These are phyloP conservation scores for Pleoardoris graminearum DNA, from an alignment of 2,329 filamentous ascomycete species.

Conservation along the genomic window DNA sequence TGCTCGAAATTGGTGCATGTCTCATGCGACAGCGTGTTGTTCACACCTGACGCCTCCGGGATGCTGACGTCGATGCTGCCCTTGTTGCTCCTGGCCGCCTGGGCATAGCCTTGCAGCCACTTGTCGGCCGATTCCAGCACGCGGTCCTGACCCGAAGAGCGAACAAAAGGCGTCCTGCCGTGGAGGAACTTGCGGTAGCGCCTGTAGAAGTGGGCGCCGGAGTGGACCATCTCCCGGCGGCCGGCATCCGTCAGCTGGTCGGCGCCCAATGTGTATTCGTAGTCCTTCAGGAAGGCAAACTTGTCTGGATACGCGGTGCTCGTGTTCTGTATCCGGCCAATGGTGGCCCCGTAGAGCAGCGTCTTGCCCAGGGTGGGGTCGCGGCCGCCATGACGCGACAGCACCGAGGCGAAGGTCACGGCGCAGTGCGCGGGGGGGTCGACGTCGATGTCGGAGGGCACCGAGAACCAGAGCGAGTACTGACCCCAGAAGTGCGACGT, in stretches of 20 bases:
- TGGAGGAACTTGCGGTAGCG: constrained; percentile 69
- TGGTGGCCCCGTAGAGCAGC: constrained; percentile 62
- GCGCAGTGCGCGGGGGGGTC: constrained; percentile 68
- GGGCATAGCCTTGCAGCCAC: constrained; percentile 75
- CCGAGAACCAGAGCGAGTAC: constrained; percentile 82
- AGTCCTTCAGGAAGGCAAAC: constrained; percentile 72
- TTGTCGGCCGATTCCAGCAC: constrained; percentile 75
- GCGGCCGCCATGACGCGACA: constrained; percentile 83
- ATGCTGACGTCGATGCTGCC: constrained; percentile 61
- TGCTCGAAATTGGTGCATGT: constrained; percentile 72
- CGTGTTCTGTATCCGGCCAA: constrained; percentile 67
- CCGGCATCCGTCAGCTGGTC: constrained; percentile 72
- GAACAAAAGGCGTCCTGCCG: constrained; percentile 67
- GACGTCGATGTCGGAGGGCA: constrained; percentile 66
- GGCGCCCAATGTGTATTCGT: constrained; percentile 70
- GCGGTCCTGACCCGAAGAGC: constrained; percentile 69
- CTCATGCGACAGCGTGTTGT: constrained; percentile 81
- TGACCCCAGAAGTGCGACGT: constrained; percentile 79
- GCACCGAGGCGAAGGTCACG: constrained; percentile 76
- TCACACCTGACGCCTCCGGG: constrained; percentile 66
- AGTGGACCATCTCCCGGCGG: constrained; percentile 70
- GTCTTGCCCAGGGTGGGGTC: constrained; percentile 76
- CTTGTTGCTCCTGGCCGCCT: constrained; percentile 50
- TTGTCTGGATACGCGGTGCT: constrained; percentile 60
- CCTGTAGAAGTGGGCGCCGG: constrained; percentile 73